Conservation (phyloP, 2,329 filamentous ascomycete species). For the Bipolaris bicolor region DNA sequence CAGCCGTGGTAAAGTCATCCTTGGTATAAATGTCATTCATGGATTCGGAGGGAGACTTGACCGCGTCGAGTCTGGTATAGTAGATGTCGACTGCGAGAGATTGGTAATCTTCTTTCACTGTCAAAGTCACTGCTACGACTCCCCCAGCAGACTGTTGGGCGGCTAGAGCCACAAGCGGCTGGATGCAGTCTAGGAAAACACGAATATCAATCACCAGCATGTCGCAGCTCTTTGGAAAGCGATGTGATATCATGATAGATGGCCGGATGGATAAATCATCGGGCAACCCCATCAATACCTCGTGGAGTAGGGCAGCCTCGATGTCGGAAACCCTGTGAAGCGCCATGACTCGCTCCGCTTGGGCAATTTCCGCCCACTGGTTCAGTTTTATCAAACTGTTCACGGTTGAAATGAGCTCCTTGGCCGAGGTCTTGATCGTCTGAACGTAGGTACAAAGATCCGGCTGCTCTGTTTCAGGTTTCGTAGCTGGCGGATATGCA, state of each 20-base stretch:
- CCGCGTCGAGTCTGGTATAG: slow-evolving; percentile 54
- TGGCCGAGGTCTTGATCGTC: slow-evolving; percentile 51
- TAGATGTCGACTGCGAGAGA: slow-evolving; percentile 50
- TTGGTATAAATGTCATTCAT: slow-evolving; percentile 57
- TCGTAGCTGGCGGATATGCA: slow-evolving; percentile 16
- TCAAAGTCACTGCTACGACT: slow-evolving; percentile 46
- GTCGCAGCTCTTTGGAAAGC: slow-evolving; percentile 35
- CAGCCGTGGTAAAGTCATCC: slow-evolving; percentile 45
- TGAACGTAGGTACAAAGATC: slow-evolving; percentile 37
- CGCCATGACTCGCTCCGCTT: slow-evolving; percentile 25
- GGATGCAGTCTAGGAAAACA: slow-evolving; percentile 53
- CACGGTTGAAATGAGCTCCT: slow-evolving; percentile 54
- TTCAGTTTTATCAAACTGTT: slow-evolving; percentile 55
- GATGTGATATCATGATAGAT: slow-evolving; percentile 45
- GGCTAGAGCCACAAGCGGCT: slow-evolving; percentile 52
- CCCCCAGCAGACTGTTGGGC: slow-evolving; percentile 51
- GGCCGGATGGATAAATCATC: slow-evolving; percentile 36
- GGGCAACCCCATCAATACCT: slow-evolving; percentile 36
- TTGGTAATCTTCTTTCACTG: slow-evolving; percentile 37
- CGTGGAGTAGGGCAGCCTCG: slow-evolving; percentile 42
- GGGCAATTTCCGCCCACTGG: slow-evolving; percentile 48
- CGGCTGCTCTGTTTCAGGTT: slow-evolving; percentile 22
- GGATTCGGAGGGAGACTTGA: slow-evolving; percentile 41
- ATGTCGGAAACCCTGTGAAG: slow-evolving; percentile 42
- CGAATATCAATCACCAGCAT: slow-evolving; percentile 48